Evolutionary conservation across 139 green algal genomes (phyloP).

Genomic region (Tetraselmis chui): DNA sequence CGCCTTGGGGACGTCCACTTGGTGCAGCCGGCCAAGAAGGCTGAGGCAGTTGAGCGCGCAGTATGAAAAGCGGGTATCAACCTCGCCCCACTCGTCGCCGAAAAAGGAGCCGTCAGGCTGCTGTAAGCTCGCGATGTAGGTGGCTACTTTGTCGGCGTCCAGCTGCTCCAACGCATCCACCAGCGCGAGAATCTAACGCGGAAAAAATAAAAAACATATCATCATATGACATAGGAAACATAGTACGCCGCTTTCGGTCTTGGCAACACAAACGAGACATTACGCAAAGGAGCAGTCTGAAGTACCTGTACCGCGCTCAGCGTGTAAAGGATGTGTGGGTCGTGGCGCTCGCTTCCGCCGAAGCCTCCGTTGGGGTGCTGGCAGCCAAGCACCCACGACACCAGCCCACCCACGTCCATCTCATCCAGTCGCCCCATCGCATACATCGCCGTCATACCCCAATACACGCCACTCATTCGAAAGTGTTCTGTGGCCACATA

Average conservation of each 20-base stretch:
- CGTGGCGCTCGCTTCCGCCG: constrained; percentile 76
- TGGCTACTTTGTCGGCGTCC: background rate
- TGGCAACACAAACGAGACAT: too few relatives aligned
- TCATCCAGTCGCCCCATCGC: constrained; percentile 58
- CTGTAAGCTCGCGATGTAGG: constrained; percentile 77
- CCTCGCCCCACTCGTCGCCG: constrained; percentile 93
- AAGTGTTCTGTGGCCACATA: constrained; percentile 91
- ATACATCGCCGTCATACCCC: constrained; percentile 84
- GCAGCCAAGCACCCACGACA: background rate
- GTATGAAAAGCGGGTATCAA: constrained; percentile 96
- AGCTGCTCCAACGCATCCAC: background rate
- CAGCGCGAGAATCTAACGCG: background rate
- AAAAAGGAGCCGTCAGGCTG: constrained; percentile 84
- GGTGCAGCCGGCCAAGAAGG: constrained; percentile 46
- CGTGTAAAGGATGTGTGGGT: constrained; percentile 94
- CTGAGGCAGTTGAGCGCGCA: constrained; percentile 72
- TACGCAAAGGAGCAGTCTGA: too few relatives aligned
- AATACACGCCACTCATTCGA: constrained; percentile 95
- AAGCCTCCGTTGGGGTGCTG: constrained; percentile 55
- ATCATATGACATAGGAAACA: too few relatives aligned
- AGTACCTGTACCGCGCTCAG: constrained; percentile 79
- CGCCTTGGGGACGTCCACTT: constrained; percentile 65
- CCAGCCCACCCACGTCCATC: constrained; percentile 44
- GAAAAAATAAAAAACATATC: too few relatives aligned
- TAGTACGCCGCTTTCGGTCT: too few relatives aligned